Conservation (phyloP, 495 filamentous ascomycete species). For the Saxophila tyrrhenica region DNA sequence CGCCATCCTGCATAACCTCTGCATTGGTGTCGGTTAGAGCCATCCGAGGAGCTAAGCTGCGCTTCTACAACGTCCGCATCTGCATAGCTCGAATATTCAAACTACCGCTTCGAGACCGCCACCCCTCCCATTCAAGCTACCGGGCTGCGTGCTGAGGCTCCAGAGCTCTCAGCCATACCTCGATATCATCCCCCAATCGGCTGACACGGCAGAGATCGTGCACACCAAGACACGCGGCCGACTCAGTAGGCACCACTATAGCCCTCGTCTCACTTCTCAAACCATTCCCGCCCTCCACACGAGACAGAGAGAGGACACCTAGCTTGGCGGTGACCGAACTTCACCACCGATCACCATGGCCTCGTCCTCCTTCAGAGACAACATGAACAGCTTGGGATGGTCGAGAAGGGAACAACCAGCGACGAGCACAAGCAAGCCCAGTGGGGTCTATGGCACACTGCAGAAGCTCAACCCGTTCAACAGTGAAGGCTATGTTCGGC, state of each 20-base stretch:
- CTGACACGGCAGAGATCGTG: slow-evolving; percentile 16
- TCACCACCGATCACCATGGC: slow-evolving; percentile 50
- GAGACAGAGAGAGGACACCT: not conserved
- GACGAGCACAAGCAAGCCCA: slow-evolving; percentile 64
- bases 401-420: slow-evolving; percentile 72
- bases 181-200: not conserved
- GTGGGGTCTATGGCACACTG: slow-evolving; percentile 66
- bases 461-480: slow-evolving; percentile 85
- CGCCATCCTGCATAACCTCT: no score
- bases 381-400: slow-evolving; percentile 92
- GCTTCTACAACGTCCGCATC: no score
- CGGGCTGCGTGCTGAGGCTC: slow-evolving; percentile 1
- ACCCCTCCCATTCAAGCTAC: slow-evolving; percentile 2
- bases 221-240: slow-evolving; percentile 5
- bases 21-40: not conserved
- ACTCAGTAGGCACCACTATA: slow-evolving; percentile 7
- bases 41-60: not conserved
- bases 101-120: not conserved
- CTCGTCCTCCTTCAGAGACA: slow-evolving; percentile 79
- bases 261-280: not conserved
- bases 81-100: no score
- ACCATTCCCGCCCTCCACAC: not conserved
- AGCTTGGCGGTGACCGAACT: not conserved
- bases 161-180: not conserved
- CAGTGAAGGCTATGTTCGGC: slow-evolving; percentile 75